Evolutionary conservation across 2,329 filamentous ascomycete species (phyloP).

Genomic region (Macrophomina pseudophaseolina): DNA sequence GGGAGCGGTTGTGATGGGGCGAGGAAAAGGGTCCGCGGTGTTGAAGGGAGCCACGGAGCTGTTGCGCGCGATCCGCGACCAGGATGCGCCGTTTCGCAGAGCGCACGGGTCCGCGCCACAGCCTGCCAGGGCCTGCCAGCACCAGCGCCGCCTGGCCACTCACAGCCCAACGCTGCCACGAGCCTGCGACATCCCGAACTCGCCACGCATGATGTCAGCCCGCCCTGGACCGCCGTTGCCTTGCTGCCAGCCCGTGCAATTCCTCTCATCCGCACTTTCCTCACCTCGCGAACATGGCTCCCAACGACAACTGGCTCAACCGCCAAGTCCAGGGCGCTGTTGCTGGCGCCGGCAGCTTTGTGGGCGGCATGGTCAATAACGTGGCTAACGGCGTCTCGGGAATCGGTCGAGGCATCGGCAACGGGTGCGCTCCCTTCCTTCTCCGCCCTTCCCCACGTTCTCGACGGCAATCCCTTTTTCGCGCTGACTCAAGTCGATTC

Average conservation of each 20-base stretch:
- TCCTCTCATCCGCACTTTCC: background rate
- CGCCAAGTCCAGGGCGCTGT: slow-evolving; percentile 50
- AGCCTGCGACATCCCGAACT: background rate
- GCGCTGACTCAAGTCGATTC: slow-evolving; percentile 4
- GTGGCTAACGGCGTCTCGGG: slow-evolving; percentile 55
- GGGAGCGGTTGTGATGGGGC: slow-evolving; percentile 7
- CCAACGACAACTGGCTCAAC: slow-evolving; percentile 53
- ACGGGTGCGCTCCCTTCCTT: slow-evolving; percentile 38
- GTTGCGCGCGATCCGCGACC: slow-evolving; percentile 17
- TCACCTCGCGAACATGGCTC: slow-evolving; percentile 28
- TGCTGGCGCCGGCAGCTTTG: slow-evolving; percentile 51
- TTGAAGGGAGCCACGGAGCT: slow-evolving; percentile 22
- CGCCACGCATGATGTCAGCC: slow-evolving; percentile 24
- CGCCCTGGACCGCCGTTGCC: background rate
- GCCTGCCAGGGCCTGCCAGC: background rate
- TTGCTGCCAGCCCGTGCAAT: background rate
- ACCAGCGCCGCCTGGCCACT: slow-evolving; percentile 1
- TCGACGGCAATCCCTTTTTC: slow-evolving; percentile 7
- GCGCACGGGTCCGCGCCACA: slow-evolving; percentile 7
- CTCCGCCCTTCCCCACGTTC: slow-evolving; percentile 2
- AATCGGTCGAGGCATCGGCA: slow-evolving; percentile 51
- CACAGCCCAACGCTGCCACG: background rate
- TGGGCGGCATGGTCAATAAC: slow-evolving; percentile 48
- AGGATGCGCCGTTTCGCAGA: slow-evolving; percentile 16
- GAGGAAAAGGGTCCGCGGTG: slow-evolving; percentile 20